A percentile compares a stretch with the other conserved stretches of the same genome.
phyloP scores from a whole-genome alignment of 164 flowering plant genomes.

The Tetracentron sinense region DNA sequence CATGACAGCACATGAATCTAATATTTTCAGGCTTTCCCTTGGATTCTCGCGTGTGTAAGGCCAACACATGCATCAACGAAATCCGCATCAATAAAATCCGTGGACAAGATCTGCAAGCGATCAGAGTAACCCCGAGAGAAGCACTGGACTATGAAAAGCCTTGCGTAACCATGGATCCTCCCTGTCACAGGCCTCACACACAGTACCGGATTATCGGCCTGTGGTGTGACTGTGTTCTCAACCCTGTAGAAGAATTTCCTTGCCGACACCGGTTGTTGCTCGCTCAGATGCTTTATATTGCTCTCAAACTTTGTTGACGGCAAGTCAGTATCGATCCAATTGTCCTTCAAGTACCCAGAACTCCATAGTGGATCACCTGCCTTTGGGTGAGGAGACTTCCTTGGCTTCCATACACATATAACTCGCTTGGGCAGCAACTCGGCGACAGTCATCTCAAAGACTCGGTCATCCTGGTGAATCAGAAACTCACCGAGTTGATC shows the following conservation, averaged over 20 bases:
- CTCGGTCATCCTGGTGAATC: slow-evolving; percentile 73
- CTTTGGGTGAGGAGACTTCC: slow-evolving; percentile 61
- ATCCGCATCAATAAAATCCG: slow-evolving; percentile 82
- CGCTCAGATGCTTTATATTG: slow-evolving; percentile 64
- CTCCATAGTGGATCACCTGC: slow-evolving; percentile 73
- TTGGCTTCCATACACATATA: slow-evolving; percentile 90
- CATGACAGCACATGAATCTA: background rate
- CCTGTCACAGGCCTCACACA: slow-evolving; percentile 74
- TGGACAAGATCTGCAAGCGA: slow-evolving; percentile 73
- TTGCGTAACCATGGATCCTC: slow-evolving; percentile 65
- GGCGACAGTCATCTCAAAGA: slow-evolving; percentile 63
- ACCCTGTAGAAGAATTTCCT: slow-evolving; percentile 88
- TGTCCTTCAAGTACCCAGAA: slow-evolving; percentile 65
- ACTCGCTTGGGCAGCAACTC: slow-evolving; percentile 75
- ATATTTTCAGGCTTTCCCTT: slow-evolving; percentile 51
- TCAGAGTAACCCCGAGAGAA: slow-evolving; percentile 46
- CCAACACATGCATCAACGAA: slow-evolving; percentile 91
- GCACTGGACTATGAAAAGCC: slow-evolving; percentile 69
- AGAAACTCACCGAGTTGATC: slow-evolving; percentile 71
- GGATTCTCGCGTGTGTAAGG: slow-evolving; percentile 63
- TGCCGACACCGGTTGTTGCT: slow-evolving; percentile 53
- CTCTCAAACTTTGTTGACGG: slow-evolving; percentile 85
- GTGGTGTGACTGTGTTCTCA: slow-evolving; percentile 91
- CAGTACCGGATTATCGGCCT: slow-evolving; percentile 75
- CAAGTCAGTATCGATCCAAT: slow-evolving; percentile 91